phyloP scores from a whole-genome alignment of 495 filamentous ascomycete genomes.

The Aspergillus steynii region DNA sequence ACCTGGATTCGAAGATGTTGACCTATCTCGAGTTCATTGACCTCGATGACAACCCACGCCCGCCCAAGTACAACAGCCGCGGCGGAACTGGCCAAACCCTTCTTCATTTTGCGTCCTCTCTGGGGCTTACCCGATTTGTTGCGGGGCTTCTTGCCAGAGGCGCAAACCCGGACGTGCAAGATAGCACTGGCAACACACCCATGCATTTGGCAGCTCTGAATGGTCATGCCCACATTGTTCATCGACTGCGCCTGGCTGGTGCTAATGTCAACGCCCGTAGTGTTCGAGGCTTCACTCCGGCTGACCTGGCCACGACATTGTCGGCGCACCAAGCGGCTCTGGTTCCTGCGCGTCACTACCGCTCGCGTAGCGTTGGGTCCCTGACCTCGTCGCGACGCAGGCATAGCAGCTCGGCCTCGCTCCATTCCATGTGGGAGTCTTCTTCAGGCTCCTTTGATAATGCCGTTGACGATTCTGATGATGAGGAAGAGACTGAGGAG shows the following conservation, averaged over 20 bases:
- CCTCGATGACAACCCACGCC: conserved; percentile 68
- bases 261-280: conserved; percentile 72
- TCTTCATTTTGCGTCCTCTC: conserved; percentile 75
- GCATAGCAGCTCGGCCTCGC: conserved; percentile 64
- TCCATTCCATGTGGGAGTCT: conserved; percentile 63
- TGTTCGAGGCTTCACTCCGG: conserved; percentile 67
- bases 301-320: conserved; percentile 67
- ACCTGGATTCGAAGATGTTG: conserved; percentile 71
- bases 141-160: conserved; percentile 79
- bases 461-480: conserved; percentile 51
- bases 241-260: conserved; percentile 69
- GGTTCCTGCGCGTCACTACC: conserved; percentile 52
- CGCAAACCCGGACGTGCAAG: conserved; percentile 72
- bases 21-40: conserved; percentile 77
- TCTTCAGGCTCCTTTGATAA: conserved; percentile 44
- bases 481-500: conserved; percentile 23
- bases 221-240: conserved; percentile 72
- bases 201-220: conserved; percentile 83
- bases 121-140: conserved; percentile 74
- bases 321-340: conserved; percentile 57
- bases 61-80: conserved; percentile 62
- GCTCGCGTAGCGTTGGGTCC: conserved; percentile 60
- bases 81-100: conserved; percentile 73
- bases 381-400: conserved; percentile 56
- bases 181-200: conserved; percentile 79